phyloP scores from a whole-genome alignment of 2,329 filamentous ascomycete genomes.

The Penicillium freii region DNA sequence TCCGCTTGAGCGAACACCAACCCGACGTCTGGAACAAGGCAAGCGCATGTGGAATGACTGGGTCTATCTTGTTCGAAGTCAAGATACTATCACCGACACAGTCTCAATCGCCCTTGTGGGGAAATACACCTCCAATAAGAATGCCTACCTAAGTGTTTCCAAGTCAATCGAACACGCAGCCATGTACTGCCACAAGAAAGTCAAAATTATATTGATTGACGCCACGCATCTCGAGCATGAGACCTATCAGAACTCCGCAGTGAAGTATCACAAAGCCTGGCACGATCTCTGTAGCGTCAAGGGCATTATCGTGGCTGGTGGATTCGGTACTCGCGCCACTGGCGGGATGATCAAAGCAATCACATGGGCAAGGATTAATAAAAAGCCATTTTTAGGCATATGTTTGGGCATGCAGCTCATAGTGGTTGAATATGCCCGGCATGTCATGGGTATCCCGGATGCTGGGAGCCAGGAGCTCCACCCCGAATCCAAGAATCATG shows the following conservation, averaged over 20 bases:
- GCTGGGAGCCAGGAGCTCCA: conserved; percentile 59
- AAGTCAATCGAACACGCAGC: conserved; percentile 89
- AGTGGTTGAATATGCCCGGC: conserved; percentile 82
- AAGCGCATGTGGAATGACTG: conserved; percentile 72
- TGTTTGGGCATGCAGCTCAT: conserved; percentile 92
- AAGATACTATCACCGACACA: conserved; percentile 64
- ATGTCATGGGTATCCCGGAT: conserved; percentile 63
- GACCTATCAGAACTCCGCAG: conserved; percentile 61
- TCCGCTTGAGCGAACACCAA: conserved; percentile 54
- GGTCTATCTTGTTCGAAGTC: conserved; percentile 67
- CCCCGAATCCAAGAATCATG: conserved; percentile 58
- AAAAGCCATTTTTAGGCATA: conserved; percentile 80
- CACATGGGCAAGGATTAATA: conserved; percentile 81
- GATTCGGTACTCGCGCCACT: conserved; percentile 76
- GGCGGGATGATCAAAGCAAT: conserved; percentile 87
- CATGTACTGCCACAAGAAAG: conserved; percentile 77
- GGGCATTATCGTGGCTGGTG: conserved; percentile 60
- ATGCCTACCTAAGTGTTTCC: conserved; percentile 79
- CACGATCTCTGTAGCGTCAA: conserved; percentile 68
- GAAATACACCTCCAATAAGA: conserved; percentile 82
- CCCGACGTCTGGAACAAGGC: conserved; percentile 58
- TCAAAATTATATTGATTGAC: conserved; percentile 82
- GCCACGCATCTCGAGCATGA: conserved; percentile 75
- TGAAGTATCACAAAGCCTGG: conserved; percentile 83
- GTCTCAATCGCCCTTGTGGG: conserved; percentile 86